Base-by-base conservation (phyloP, 441 rosid genomes). In the Euphorbia schlechtendalii region DNA sequence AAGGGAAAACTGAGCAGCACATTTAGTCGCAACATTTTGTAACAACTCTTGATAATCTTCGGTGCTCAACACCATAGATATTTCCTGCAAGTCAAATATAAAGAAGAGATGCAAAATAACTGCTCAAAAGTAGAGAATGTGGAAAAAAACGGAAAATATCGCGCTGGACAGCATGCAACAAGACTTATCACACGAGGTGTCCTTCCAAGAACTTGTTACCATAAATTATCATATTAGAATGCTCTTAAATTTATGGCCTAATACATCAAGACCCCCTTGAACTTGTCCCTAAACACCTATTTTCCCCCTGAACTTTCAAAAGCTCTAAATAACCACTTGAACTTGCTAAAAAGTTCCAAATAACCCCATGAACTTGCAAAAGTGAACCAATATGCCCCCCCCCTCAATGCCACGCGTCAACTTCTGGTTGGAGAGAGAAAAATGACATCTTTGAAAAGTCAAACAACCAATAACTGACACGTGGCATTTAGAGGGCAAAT, bases 51-150 rank as follows among this genome's bases (percentile, higher is more conserved):
- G 69, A 43, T 86, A 74, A 77, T 94, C 98, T 73, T 84, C 96
- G 22, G 92, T 86, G 61, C 97, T 89, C 76, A 91, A 67, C 54
- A 94, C 78, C 82, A 83, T 36, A 36, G 94, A 81, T 73, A 94
- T 70, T 64, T 90, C 96, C 99, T 93, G 73, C 24, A 68, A 65
- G 71, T 64, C 60, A 71, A 63, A 68, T 61, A 51, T 40, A 52
- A 73, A 63, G 22, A 2, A 63, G 69, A 60, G 10, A 65, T 71
- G 8, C 8, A 38, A 24, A n/a, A 66, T 45, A 62, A 27, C 18
- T 46, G 57, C 45, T 24, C 34, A 65, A 61, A 27, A 46, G 20
- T 54, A 25, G 56, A 38, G 25, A 20, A 27, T 28, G 68, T n/a
- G 53, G 56, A 48, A 10, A 8, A 17, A 9, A 25, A 1, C 24